Evolutionary conservation across 768 basidiomycete species (phyloP), one percentile per base, ranked within the genome.

Genomic region (Lactarius psammicola): DNA sequence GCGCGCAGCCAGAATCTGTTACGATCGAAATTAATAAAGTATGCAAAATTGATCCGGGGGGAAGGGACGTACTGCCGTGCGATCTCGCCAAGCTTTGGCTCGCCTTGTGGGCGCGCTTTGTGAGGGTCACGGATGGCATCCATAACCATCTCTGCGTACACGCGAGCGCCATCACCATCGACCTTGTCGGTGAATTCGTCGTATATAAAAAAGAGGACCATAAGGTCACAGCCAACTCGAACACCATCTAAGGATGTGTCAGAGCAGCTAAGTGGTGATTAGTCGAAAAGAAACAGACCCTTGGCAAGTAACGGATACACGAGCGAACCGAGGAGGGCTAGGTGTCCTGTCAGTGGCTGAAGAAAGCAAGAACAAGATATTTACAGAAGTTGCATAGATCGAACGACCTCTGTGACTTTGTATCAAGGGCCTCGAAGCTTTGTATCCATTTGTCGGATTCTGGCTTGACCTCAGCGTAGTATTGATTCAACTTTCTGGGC

Each of bases 351-450:
- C 42, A 49, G 15, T 31, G 13, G 2, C 23, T 13, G 7, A 30
- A 20, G 38, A 36, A 44, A 34, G 23, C 15, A 20, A 0, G 23
- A 20, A 34, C 13, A 3, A 31, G 20, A 20, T 23, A 26, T 26
- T 23, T 11, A 71, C 71, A 31, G 42, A 71, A 67, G 31, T 71
- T 66, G 53, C 71, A 72, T 11, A 13, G n/a, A 36, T 69, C 64
- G 59, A 71, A 72, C 17, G 66, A 61, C 17, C 30, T 53, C 58
- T 68, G 64, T 5, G 69, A 55, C 51, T 57, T 60, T 26, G 42
- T 18, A n/a, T 58, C 58, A 51, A 72, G 63, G n/a, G 68, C 59
- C 9, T 60, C 23, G 65, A 71, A 67, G 33, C 59, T 8, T 11
- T 63, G 61, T n/a, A 63, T 55, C 71, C 71, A 72, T 6, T 17